Evolutionary conservation across 1,139 yeast genomes (phyloP), one percentile per base, ranked within the genome.

Genomic region (Debaryomyces nepalensis): DNA sequence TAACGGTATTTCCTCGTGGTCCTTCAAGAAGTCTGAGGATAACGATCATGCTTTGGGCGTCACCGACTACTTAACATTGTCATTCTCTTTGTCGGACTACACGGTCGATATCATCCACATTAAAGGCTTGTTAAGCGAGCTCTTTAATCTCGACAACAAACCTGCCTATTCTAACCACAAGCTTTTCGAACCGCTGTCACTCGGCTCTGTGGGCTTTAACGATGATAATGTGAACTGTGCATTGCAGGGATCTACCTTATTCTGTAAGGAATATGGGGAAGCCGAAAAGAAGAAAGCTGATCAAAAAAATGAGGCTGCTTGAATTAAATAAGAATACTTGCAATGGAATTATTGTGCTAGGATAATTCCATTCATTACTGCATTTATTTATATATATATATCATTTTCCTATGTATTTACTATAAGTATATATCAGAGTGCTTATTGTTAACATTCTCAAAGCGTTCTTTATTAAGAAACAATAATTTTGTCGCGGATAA

Each of bases 1-100:
- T 2, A 70, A 69, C 51, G 73, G 73, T 3, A 57, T 70, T n/a
- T 59, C 72, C 1, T 46, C 49, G 9, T 68, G 73, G 73, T 48
- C 46, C 3, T 42, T 56, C 5, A 35, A 35, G 9, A 39, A 41
- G 6, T 45, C 49, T 4, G 16, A 26, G 2, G 39, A 44, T n/a
- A 20, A 26, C 3, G 49, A 46, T 3, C 34, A 40, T 5, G 39
- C 40, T 8, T 55, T 57, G 54, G 35, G 32, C 4, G 50, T 52
- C 4, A 58, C 54, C 3, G 76, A 70, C 51, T 51, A 58, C 32
- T 33, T 69, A 44, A 61, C 71, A 0, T 44, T 72, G 35, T 46
- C 70, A 16, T 53, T 63, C 12, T 66, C 74, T 2, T 57, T 67
- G 11, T 55, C 69, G 5, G 77, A 71, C 47, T 56, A 56, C 21